phyloP scores from a whole-genome alignment of 2,329 filamentous ascomycete genomes.

The Neospermospora avenae region DNA sequence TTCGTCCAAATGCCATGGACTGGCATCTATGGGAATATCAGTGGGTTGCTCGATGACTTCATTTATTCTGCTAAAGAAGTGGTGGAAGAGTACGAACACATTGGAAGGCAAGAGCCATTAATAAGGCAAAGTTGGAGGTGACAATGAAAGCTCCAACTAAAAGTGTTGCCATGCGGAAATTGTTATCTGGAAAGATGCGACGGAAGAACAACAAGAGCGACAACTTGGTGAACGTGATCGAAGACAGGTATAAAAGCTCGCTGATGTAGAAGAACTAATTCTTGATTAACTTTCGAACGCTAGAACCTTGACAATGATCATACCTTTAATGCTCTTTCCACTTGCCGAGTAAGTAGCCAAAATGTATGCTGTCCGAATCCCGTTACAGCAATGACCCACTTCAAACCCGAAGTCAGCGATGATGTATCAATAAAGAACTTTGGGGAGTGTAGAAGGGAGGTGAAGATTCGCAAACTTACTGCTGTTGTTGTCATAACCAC shows the following conservation, averaged over 20 bases:
- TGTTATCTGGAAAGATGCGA: conserved; percentile 12
- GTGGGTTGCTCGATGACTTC: not conserved
- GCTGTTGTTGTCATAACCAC: conserved; percentile 1
- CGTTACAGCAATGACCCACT: conserved; percentile 1
- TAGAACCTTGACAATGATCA: no score
- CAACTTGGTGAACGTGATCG: conserved; percentile 12
- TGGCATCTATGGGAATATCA: conserved; percentile 2
- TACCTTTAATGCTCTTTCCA: not conserved
- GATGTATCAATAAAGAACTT: not conserved
- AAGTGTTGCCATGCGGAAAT: not conserved
- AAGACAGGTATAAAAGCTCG: conserved; percentile 9
- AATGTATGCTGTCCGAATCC: conserved; percentile 17
- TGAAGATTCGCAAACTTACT: not conserved
- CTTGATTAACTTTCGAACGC: not conserved
- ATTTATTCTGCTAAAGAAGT: not conserved
- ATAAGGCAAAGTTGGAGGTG: not conserved
- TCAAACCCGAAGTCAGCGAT: not conserved
- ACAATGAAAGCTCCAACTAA: conserved; percentile 4
- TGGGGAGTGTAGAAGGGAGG: not conserved
- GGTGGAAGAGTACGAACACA: conserved; percentile 1
- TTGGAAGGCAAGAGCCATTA: conserved; percentile 12
- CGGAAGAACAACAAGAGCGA: conserved; percentile 17
- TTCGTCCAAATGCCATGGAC: conserved; percentile 14
- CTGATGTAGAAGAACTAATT: conserved; percentile 12
- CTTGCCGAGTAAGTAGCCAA: conserved; percentile 4